These are phyloP conservation scores for Heritiera fomes DNA, from an alignment of 345 rosid genomes.

Conservation along the genomic window DNA sequence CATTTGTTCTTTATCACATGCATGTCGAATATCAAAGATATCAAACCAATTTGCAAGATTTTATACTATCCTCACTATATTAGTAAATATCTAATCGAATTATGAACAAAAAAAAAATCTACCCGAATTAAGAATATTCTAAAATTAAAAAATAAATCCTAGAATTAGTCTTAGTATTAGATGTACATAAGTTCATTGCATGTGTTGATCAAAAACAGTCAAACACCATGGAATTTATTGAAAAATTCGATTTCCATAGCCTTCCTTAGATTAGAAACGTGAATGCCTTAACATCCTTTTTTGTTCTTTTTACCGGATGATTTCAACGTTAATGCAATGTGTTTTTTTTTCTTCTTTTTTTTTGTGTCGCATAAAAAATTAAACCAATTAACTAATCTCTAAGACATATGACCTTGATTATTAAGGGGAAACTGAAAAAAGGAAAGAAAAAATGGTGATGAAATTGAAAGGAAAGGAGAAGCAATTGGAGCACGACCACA, in stretches of 20 bases:
- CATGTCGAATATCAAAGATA: background rate
- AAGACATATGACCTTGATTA: background rate
- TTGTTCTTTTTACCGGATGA: background rate
- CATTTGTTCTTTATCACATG: background rate
- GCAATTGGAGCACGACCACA: background rate
- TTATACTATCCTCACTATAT: too few relatives aligned
- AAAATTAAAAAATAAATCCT: background rate
- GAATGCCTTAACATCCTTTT: background rate
- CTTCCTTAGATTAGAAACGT: background rate
- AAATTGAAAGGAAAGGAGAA: slow-evolving; percentile 8
- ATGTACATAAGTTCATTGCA: background rate
- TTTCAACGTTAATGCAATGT: background rate
- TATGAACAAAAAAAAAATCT: background rate
- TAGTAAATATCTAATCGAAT: background rate
- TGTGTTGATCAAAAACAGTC: background rate
- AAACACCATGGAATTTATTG: background rate
- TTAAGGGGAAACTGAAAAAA: background rate
- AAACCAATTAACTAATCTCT: background rate
- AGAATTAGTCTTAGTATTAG: background rate
- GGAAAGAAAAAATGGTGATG: background rate
- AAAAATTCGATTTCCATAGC: background rate
- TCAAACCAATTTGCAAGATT: background rate
- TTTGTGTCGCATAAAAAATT: background rate
- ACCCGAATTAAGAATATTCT: background rate
- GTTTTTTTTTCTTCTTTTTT: too few relatives aligned